phyloP scores from a whole-genome alignment of 2,329 filamentous ascomycete genomes.

The Pyrenophora seminiperda region DNA sequence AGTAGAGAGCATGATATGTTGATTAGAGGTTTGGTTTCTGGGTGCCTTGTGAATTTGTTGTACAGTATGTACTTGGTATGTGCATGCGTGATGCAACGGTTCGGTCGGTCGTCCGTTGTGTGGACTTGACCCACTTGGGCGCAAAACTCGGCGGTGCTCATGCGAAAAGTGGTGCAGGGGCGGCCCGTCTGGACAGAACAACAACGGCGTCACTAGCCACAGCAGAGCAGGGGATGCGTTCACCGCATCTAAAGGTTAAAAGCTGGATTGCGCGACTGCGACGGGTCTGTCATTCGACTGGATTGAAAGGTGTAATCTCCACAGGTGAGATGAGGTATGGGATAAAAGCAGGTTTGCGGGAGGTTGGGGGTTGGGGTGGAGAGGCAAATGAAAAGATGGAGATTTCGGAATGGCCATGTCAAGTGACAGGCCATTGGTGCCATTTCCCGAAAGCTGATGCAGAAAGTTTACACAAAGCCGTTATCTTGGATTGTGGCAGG shows the following conservation, averaged over 20 bases:
- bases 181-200: not conserved
- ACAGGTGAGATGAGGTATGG: not conserved
- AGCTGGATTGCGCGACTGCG: not conserved
- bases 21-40: not conserved
- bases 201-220: slow-evolving; percentile 5
- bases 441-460: not conserved
- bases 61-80: not conserved
- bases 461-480: not conserved
- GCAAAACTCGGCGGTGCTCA: not conserved
- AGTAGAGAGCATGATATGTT: not conserved
- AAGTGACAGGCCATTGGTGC: not conserved
- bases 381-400: not conserved
- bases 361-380: not conserved
- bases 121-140: not conserved
- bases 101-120: not conserved
- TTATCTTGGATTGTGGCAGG: not conserved
- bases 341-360: slow-evolving; percentile 1
- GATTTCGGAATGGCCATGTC: not conserved
- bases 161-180: not conserved
- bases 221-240: not conserved
- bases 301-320: not conserved
- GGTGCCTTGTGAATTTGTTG: not conserved
- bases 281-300: not conserved
- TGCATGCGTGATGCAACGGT: slow-evolving; percentile 5
- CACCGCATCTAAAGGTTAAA: not conserved